phyloP scores from a whole-genome alignment of 345 rosid genomes.

The Dipteronia dyeriana region DNA sequence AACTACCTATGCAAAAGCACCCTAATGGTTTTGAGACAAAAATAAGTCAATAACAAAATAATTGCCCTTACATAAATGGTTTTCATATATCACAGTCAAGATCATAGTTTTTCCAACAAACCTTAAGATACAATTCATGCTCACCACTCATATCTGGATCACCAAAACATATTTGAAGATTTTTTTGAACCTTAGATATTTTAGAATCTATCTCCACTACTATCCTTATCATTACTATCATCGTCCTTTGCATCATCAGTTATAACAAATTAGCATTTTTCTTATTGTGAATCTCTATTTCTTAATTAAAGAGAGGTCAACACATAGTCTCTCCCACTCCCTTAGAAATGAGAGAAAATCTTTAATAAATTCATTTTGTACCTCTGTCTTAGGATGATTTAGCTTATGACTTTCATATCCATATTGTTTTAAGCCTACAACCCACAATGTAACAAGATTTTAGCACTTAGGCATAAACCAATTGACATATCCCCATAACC shows the following conservation, averaged over 20 bases:
- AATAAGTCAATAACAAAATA: too few species aligned
- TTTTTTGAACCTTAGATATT: slow-evolving; percentile 54
- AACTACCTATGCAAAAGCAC: too few species aligned
- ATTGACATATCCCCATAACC: too few species aligned
- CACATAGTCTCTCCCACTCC: slow-evolving; percentile 66
- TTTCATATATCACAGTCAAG: slow-evolving; percentile 65
- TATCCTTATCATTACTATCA: not conserved
- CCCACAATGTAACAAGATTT: slow-evolving; percentile 77
- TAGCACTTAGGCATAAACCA: slow-evolving; percentile 17
- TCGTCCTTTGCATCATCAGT: slow-evolving; percentile 25
- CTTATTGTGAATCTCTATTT: slow-evolving; percentile 24
- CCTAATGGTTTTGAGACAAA: too few species aligned
- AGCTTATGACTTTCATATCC: slow-evolving; percentile 56
- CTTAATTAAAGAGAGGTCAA: slow-evolving; percentile 38
- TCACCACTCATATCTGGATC: slow-evolving; percentile 40
- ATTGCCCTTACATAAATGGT: slow-evolving; percentile 28
- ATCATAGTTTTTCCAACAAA: slow-evolving; percentile 64
- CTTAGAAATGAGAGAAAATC: slow-evolving; percentile 53
- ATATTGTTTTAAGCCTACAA: slow-evolving; percentile 57
- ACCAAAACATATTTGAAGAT: too few species aligned
- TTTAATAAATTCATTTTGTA: slow-evolving; percentile 62
- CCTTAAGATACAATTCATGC: slow-evolving; percentile 50
- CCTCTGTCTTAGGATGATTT: slow-evolving; percentile 68
- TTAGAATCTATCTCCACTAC: slow-evolving; percentile 34
- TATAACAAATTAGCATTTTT: slow-evolving; percentile 21